Conservation (phyloP, 495 filamentous ascomycete genomes). For the Tuber indicum region DNA sequence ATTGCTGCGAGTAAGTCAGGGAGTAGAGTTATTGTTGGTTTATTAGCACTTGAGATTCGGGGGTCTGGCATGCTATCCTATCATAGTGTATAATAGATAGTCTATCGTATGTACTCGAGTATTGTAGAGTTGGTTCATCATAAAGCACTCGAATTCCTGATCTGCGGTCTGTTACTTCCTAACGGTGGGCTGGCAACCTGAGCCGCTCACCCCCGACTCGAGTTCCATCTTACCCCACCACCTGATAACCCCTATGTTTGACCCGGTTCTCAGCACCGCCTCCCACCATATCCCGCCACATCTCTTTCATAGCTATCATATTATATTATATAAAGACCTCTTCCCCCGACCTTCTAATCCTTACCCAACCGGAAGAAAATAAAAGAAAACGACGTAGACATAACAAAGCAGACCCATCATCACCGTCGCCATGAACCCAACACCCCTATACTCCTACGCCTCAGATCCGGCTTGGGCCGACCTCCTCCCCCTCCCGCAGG, state of each 20-base stretch:
- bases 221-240: not conserved
- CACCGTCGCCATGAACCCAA: not conserved
- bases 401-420: not conserved
- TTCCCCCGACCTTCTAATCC: not conserved
- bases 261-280: not conserved
- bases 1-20: not conserved
- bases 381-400: not conserved
- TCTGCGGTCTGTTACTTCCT: not conserved
- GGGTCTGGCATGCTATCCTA: too few relatives aligned
- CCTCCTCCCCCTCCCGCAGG: slow-evolving; percentile 70
- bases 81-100: not conserved
- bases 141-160: not conserved
- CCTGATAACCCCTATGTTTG: not conserved
- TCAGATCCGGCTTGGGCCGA: slow-evolving; percentile 74
- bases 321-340: not conserved
- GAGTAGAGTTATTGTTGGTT: not conserved
- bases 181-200: not conserved
- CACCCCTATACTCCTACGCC: slow-evolving; percentile 47
- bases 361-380: not conserved
- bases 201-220: not conserved
- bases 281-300: not conserved
- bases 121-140: not conserved
- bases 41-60: not conserved
- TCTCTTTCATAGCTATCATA: not conserved
- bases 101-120: too few relatives aligned